A percentile compares a stretch with the other conserved stretches of the same genome.
phyloP scores from a whole-genome alignment of 202 grass and related monocot species.

The Panicum hallii region DNA sequence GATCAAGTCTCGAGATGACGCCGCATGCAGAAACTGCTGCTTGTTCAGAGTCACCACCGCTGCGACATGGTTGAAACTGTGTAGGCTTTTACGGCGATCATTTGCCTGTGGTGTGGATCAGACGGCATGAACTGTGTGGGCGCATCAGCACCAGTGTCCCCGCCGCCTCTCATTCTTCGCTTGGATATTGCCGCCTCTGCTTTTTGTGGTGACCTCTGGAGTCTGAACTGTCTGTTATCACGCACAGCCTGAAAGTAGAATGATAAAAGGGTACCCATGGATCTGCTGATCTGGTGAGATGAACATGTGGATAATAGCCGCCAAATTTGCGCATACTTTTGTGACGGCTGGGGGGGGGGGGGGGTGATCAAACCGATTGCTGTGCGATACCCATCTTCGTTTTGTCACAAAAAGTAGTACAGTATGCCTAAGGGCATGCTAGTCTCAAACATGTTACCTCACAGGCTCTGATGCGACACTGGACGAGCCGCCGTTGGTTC shows the following conservation, averaged over 20 bases:
- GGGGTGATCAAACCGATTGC: not conserved
- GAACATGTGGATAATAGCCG: not conserved
- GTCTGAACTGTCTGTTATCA: not conserved
- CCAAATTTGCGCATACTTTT: not conserved
- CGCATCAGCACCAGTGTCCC: not conserved
- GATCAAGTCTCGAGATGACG: not conserved
- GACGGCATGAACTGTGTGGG: not conserved
- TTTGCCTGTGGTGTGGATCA: not conserved
- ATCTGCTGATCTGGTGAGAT: not conserved
- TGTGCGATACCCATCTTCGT: not conserved
- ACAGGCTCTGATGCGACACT: not conserved
- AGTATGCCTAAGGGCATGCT: too few relatives aligned
- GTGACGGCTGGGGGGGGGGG: not conserved
- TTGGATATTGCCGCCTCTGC: not conserved
- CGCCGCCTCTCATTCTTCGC: not conserved
- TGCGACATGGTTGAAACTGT: not conserved
- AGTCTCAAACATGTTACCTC: too few relatives aligned
- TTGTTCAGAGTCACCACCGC: not conserved
- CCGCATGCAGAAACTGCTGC: not conserved
- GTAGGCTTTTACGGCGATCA: not conserved
- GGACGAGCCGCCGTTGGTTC: constrained; percentile 6
- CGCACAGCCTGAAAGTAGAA: not conserved
- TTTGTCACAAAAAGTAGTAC: not conserved
- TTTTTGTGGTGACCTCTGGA: not conserved
- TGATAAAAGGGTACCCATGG: not conserved